phyloP scores from a whole-genome alignment of 805 yeast genomes.

The Pichia membranifaciens region DNA sequence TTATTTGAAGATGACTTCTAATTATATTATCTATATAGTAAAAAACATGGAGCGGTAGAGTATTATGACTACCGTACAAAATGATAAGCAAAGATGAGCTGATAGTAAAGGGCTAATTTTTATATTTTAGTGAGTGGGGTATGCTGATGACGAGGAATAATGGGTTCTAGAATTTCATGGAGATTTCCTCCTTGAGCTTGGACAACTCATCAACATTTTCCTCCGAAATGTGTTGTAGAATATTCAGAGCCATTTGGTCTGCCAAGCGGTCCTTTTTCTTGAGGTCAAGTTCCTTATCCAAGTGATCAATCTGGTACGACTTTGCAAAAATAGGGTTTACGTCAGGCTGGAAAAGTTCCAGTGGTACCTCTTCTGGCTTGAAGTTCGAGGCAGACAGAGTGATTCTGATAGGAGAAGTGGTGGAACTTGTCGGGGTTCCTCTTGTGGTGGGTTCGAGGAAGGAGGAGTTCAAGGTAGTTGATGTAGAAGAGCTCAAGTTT shows the following conservation, averaged over 20 bases:
- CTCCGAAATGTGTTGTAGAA: constrained; percentile 26
- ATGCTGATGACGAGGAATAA: too few relatives aligned
- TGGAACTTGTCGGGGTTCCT: constrained; percentile 2
- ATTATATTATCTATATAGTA: not conserved
- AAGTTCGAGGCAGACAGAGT: not conserved
- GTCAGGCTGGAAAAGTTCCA: constrained; percentile 9
- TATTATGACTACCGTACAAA: not conserved
- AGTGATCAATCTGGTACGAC: constrained; percentile 31
- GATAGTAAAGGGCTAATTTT: not conserved
- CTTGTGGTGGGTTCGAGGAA: not conserved
- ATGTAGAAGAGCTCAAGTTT: constrained; percentile 14
- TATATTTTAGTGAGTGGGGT: too few relatives aligned
- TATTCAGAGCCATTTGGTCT: constrained; percentile 31
- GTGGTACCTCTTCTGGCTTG: not conserved
- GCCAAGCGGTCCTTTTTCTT: constrained; percentile 28
- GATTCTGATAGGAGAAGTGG: not conserved
- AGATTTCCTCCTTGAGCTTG: constrained; percentile 26
- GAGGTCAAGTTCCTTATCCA: constrained; percentile 22
- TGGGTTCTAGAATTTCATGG: constrained; percentile 13
- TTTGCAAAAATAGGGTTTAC: constrained; percentile 25
- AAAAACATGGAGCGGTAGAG: not conserved
- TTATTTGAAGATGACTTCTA: not conserved
- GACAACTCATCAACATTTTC: constrained; percentile 29
- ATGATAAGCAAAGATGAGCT: not conserved
- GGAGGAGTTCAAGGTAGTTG: constrained; percentile 2